These are phyloP conservation scores for Echium plantagineum DNA, from an alignment of 257 asterid genomes.

Conservation along the genomic window DNA sequence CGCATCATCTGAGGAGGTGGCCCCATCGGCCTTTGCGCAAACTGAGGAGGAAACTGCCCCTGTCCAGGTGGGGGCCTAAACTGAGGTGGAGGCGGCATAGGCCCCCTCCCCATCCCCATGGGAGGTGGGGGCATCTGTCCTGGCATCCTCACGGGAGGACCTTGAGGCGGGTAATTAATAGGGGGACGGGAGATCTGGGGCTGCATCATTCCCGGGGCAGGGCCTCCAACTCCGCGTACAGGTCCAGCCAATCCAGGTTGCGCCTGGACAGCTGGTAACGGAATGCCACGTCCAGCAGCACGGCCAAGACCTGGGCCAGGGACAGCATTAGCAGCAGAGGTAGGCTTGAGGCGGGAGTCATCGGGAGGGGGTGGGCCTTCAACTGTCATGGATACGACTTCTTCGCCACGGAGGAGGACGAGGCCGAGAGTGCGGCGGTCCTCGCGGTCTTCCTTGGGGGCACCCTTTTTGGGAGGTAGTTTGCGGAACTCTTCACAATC, in stretches of 20 bases:
- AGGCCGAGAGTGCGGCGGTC: conserved; percentile 93
- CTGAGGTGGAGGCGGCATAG: conserved; percentile 26
- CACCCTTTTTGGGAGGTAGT: conserved; percentile 67
- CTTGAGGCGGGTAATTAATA: no score
- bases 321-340: conserved; percentile 30
- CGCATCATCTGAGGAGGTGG: no score
- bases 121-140: conserved; percentile 53
- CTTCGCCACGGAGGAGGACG: conserved; percentile 84
- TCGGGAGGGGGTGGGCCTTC: conserved; percentile 98
- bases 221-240: conserved; percentile 90
- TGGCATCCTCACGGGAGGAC: conserved; percentile 46
- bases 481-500: conserved; percentile 93
- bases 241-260: conserved; percentile 91
- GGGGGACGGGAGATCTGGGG: conserved; percentile 83
- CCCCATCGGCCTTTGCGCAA: conserved; percentile 84
- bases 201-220: conserved; percentile 96
- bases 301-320: conserved; percentile 85
- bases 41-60: conserved; percentile 53
- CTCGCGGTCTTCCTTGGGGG: conserved; percentile 78
- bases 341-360: conserved; percentile 59
- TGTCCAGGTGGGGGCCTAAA: conserved; percentile 26
- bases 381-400: conserved; percentile 82
- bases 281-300: conserved; percentile 87
- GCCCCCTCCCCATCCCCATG: conserved; percentile 52
- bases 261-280: conserved; percentile 49